A percentile compares a stretch with the other conserved stretches of the same genome.
phyloP scores from a whole-genome alignment of 352 stramenopile species.

The Blastocystis hominis region DNA sequence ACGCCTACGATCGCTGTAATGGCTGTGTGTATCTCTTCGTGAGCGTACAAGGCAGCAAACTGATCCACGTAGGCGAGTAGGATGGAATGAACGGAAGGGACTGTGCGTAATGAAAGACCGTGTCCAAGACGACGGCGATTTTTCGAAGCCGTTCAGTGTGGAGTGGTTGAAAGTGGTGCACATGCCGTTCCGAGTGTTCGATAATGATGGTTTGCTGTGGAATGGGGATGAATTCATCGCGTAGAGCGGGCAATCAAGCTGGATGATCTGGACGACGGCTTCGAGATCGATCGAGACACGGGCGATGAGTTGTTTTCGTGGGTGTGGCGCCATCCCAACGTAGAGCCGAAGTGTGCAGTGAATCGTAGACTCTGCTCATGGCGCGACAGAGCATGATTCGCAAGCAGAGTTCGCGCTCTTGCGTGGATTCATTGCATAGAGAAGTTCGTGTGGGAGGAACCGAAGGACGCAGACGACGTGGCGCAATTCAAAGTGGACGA shows the following conservation, averaged over 20 bases:
- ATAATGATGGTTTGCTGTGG: not conserved
- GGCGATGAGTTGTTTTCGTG: not conserved
- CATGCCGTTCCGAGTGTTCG: slow-evolving; percentile 1
- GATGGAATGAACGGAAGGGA: not conserved
- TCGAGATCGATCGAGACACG: not conserved
- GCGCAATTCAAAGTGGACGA: too few relatives aligned
- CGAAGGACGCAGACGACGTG: too few relatives aligned
- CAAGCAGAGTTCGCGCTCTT: too few relatives aligned
- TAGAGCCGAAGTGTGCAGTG: not conserved
- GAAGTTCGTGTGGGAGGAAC: too few relatives aligned
- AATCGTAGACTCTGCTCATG: not conserved
- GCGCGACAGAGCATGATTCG: not conserved
- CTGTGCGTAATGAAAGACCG: not conserved
- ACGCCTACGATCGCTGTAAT: not conserved
- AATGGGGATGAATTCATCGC: not conserved
- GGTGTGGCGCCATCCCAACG: slow-evolving; percentile 4
- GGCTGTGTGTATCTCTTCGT: not conserved
- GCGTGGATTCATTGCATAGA: too few relatives aligned
- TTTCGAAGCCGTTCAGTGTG: not conserved
- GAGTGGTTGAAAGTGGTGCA: slow-evolving; percentile 26
- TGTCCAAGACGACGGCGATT: not conserved
- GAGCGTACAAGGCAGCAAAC: not conserved
- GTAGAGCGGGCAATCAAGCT: not conserved
- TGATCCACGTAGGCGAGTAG: not conserved
- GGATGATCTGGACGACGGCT: not conserved